Conservation (phyloP, 352 stramenopile species). For the Globisporangium orthogonon region DNA sequence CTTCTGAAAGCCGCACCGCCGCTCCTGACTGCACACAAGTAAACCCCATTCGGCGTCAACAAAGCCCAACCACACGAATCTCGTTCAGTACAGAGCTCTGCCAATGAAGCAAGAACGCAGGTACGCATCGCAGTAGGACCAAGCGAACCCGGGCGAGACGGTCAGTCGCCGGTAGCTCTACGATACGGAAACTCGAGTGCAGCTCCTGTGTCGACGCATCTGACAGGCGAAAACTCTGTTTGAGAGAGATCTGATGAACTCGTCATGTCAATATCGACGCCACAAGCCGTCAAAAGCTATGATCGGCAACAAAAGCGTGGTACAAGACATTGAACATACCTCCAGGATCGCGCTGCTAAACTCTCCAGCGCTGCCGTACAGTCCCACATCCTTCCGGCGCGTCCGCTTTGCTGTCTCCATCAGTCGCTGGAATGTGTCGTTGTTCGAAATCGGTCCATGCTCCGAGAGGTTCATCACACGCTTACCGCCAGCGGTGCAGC, state of each 20-base stretch:
- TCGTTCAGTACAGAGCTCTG: not conserved
- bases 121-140: not conserved
- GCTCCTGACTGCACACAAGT: conserved; percentile 14
- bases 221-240: conserved; percentile 30
- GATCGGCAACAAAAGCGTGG: too few relatives aligned
- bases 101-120: not conserved
- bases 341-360: conserved; percentile 45
- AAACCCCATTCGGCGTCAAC: too few relatives aligned
- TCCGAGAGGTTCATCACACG: conserved; percentile 24
- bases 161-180: conserved; percentile 43
- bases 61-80: too few relatives aligned
- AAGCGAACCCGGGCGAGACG: conserved; percentile 33
- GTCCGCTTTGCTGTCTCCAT: conserved; percentile 20
- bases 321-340: conserved; percentile 10
- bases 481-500: conserved; percentile 16
- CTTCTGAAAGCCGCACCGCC: conserved; percentile 35
- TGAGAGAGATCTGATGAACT: conserved; percentile 25
- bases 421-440: conserved; percentile 20
- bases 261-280: not conserved
- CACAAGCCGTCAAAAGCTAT: too few relatives aligned
- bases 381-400: conserved; percentile 20
- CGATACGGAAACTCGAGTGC: conserved; percentile 31
- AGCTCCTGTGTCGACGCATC: conserved; percentile 31
- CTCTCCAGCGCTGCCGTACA: conserved; percentile 36
- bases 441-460: conserved; percentile 17